Evolutionary conservation across 2,329 filamentous ascomycete genomes (phyloP), one percentile per base, ranked within the genome.

Genomic region (Daldinia sp.): DNA sequence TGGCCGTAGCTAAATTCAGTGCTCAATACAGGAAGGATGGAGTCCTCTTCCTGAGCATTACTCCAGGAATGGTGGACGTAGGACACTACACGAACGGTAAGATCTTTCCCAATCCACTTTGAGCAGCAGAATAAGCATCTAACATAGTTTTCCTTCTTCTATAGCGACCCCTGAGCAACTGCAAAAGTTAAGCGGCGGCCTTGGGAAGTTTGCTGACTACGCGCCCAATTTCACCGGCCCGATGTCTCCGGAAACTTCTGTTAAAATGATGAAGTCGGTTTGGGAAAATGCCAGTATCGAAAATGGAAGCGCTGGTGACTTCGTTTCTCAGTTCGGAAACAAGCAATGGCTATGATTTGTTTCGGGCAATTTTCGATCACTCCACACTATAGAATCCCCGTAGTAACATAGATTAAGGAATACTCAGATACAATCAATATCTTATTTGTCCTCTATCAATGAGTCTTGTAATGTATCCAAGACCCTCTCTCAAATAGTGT

Each of bases 21-120:
- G 80, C 79, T 0, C 75, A 81, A 64, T 82, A 84, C 54, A 78
- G 76, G 44, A 77, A 81, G 41, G 77, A 86, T 1, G 83, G 82
- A 0, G 77, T 87, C 1, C 74, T 84, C 1, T 50, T 50, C 46
- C 13, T 50, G 13, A 50, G 46, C 15, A 50, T 50, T 9, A n/a
- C 23, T 6, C 46, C 46, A 7, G 46, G 46, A 30, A 50, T 50
- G 26, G 46, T 50, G 15, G 46, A 50, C 4, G 46, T 50, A 13
- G 46, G 46, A 23, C 46, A 50, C 6, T 50, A 50, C 26, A n/a
- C 13, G 13, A 50, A 50, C 26, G 15, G 46, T 50, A 50, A 50
- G 46, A 30, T n/a, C 23, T n/a, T 6, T 7, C 26, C 46, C 3
- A 50, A 50, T 9, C 26, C 26, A 5, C 4, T 13, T 50, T 30